Evolutionary conservation across 192 early-diverging fungal species (phyloP).

Genomic region (Podila horticola): DNA sequence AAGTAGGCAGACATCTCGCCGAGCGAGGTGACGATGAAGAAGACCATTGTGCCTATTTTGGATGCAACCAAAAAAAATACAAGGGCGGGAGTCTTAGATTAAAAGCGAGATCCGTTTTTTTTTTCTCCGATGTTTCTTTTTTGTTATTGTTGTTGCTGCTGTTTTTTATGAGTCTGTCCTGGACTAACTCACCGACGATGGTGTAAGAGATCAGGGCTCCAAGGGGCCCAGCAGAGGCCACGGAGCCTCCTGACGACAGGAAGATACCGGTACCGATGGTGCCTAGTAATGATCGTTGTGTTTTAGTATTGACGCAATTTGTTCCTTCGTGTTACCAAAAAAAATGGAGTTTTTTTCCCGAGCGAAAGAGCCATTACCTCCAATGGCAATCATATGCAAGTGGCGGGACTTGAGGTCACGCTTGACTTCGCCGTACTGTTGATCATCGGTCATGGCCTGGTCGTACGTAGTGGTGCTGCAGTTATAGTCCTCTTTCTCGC

Average conservation of each 20-base stretch:
- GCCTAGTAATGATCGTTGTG: neutral
- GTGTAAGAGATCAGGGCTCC: constrained; percentile 79
- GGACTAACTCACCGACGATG: constrained; percentile 13
- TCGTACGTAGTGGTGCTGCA: neutral
- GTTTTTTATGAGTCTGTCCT: neutral
- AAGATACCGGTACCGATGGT: constrained; percentile 75
- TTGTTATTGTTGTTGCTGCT: neutral
- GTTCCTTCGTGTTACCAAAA: neutral
- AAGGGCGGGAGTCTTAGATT: no score
- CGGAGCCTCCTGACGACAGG: constrained; percentile 75
- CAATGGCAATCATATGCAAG: constrained; percentile 76
- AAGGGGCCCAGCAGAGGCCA: constrained; percentile 77
- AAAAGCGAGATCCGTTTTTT: no score
- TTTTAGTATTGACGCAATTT: neutral
- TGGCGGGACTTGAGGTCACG: constrained; percentile 74
- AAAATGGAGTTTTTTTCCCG: neutral
- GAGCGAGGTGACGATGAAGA: constrained; percentile 74
- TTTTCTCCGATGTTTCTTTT: no score
- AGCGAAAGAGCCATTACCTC: constrained; percentile 45
- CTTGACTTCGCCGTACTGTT: constrained; percentile 22
- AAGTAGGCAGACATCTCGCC: constrained; percentile 87
- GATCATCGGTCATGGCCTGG: neutral
- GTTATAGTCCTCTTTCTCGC: neutral
- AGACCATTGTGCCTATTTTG: constrained; percentile 70
- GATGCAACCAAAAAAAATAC: no score